Conservation (phyloP, 164 flowering plant species). For the Stephania yunnanensis region DNA sequence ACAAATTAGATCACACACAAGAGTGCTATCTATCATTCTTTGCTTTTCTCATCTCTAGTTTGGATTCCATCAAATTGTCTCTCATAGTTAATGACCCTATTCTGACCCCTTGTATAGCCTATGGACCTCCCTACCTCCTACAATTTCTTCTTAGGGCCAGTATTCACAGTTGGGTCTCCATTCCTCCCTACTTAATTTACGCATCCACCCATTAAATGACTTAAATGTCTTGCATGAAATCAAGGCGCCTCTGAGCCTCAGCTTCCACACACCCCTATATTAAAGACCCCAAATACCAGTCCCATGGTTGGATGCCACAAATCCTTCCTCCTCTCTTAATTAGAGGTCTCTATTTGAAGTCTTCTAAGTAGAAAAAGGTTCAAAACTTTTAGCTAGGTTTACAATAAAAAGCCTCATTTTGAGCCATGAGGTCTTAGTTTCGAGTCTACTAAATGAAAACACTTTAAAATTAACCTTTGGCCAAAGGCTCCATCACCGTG, state of each 20-base stretch:
- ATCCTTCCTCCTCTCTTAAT: too few species aligned
- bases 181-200: constrained; percentile 6
- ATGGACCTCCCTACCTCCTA: constrained; percentile 4
- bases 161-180: constrained; percentile 16
- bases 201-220: background rate
- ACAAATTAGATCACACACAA: background rate
- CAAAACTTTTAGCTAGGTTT: too few species aligned
- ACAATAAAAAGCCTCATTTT: too few species aligned
- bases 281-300: too few species aligned
- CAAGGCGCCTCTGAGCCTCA: background rate
- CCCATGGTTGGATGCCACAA: too few species aligned
- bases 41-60: background rate
- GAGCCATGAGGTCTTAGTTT: too few species aligned
- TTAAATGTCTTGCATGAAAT: constrained; percentile 5
- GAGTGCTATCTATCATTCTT: background rate
- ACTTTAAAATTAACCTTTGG: too few species aligned
- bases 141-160: constrained; percentile 24
- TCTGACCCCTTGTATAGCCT: background rate
- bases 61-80: background rate
- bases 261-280: background rate
- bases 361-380: too few species aligned
- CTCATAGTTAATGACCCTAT: background rate
- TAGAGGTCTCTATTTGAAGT: too few species aligned
- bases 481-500: too few species aligned
- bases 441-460: too few species aligned